Evolutionary conservation across 768 basidiomycete species (phyloP), one percentile per base, ranked within the genome.

Genomic region (Auriscalpium microsporum): DNA sequence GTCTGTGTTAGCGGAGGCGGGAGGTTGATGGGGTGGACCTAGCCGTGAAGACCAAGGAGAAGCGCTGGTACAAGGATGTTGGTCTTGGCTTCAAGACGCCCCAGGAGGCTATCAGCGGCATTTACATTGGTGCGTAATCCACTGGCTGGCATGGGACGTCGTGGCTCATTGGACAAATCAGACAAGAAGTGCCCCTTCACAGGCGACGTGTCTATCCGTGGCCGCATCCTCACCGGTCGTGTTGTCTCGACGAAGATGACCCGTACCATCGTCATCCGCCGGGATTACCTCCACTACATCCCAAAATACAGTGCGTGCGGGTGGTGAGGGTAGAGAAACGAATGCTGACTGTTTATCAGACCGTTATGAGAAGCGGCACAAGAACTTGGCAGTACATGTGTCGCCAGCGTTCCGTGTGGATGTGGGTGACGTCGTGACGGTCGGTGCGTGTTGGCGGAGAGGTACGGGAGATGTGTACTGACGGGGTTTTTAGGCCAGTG

Each of bases 121-220:
- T 91, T 62, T 99, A 98, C 78, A 88, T 96, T 67, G 93, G 91
- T 94, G 70, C 60, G 91, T 78, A 51, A 28, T 45, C 56, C 36
- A 46, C 36, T 47, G 35, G 40, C 23, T 17, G 3, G 13, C 17
- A 14, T 14, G 28, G 48, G 23, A 34, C 23, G 10, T 21, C 38
- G 23, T 42, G 42, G 48, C 10, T 36, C 34, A 52, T 35, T 35
- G 44, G 45, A 45, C 9, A 45, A 34, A 28, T 44, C 65, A 93
- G 96, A 99, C 83, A 98, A 98, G 81, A 99, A 99, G 77, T 99
- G 96, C 78, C 96, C 96, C 28, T 99, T 97, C 82, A 94, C 92
- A 62, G 90, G 95, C 62, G 78, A 93, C 63, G 78, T 99, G 66
- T 98, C 96, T 55, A 99, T 99, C 72, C 95, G 96, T 69, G 96